Percentiles rank a stretch among this genome's conserved stretches.
Evolutionary conservation across 2,329 filamentous ascomycete species (phyloP).

Genomic region (Xylariales sp.): DNA sequence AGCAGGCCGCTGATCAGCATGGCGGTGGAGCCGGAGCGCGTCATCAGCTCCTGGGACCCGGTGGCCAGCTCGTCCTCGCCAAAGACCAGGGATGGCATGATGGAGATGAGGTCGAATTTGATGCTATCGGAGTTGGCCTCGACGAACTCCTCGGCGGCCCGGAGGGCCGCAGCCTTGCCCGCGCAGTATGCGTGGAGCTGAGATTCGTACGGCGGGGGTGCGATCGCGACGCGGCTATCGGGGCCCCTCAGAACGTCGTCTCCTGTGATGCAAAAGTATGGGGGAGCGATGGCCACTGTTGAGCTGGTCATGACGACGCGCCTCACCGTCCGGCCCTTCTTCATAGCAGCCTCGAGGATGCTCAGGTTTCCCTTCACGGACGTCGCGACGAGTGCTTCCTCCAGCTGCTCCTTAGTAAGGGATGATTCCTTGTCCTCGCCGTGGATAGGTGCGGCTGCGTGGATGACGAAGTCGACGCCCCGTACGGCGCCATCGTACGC

Average conservation of each 20-base stretch:
- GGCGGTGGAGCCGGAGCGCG: not conserved
- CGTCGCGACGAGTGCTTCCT: conserved; percentile 8
- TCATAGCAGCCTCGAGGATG: conserved; percentile 17
- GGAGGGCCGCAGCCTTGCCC: conserved; percentile 7
- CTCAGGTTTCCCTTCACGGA: conserved; percentile 16
- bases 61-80: conserved; percentile 8
- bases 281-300: conserved; percentile 17
- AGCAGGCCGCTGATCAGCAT: conserved; percentile 6
- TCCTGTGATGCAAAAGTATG: conserved; percentile 3
- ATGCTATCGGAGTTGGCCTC: not conserved
- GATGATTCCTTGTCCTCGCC: conserved; percentile 9
- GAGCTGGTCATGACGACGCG: conserved; percentile 23
- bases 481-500: conserved; percentile 28
- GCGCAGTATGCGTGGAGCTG: conserved; percentile 12
- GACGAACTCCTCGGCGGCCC: conserved; percentile 5
- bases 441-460: conserved; percentile 18
- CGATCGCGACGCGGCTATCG: conserved; percentile 5
- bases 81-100: conserved; percentile 9
- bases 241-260: conserved; percentile 1
- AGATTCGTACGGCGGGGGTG: conserved; percentile 6
- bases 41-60: not conserved
- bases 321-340: conserved; percentile 13
- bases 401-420: conserved; percentile 11
- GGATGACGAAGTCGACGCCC: conserved; percentile 22
- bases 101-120: conserved; percentile 9